These are phyloP conservation scores for Kandelia obovata DNA, from an alignment of 345 rosid genomes.

Conservation along the genomic window DNA sequence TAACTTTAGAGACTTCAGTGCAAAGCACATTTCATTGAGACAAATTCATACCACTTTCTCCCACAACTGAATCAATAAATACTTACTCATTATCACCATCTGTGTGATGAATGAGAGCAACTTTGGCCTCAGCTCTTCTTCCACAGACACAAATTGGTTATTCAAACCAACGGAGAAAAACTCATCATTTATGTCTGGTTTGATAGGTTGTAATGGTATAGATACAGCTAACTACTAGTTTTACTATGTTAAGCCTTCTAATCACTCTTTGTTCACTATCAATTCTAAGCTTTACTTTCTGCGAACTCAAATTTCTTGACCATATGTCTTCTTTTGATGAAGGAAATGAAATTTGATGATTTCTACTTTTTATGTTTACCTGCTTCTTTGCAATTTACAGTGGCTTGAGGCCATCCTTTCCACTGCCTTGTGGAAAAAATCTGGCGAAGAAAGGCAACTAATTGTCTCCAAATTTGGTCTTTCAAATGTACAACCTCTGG, in stretches of 20 bases:
- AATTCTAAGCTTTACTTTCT: neutral
- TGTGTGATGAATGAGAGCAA: too few relatives aligned
- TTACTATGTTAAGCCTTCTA: neutral
- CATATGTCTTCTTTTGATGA: neutral
- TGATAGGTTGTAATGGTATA: too few relatives aligned
- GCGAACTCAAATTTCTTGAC: neutral
- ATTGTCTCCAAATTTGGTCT: conserved; percentile 60
- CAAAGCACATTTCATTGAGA: too few relatives aligned
- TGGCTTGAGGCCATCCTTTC: conserved; percentile 85
- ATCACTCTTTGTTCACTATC: too few relatives aligned
- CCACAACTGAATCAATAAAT: too few relatives aligned
- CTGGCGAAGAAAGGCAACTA: conserved; percentile 60
- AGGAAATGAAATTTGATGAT: conserved; percentile 4
- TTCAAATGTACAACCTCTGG: conserved; percentile 47
- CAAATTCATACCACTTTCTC: too few relatives aligned
- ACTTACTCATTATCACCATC: too few relatives aligned
- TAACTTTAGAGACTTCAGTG: too few relatives aligned
- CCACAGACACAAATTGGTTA: neutral
- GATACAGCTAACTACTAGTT: too few relatives aligned
- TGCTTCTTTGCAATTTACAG: conserved; percentile 35
- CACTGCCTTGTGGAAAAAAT: conserved; percentile 68
- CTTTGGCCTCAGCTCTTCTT: too few relatives aligned
- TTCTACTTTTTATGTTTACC: conserved; percentile 9
- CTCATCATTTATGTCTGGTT: neutral
- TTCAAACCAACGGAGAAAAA: neutral